phyloP scores from a whole-genome alignment of 2,329 filamentous ascomycete genomes.

The Diaporthe capsici region DNA sequence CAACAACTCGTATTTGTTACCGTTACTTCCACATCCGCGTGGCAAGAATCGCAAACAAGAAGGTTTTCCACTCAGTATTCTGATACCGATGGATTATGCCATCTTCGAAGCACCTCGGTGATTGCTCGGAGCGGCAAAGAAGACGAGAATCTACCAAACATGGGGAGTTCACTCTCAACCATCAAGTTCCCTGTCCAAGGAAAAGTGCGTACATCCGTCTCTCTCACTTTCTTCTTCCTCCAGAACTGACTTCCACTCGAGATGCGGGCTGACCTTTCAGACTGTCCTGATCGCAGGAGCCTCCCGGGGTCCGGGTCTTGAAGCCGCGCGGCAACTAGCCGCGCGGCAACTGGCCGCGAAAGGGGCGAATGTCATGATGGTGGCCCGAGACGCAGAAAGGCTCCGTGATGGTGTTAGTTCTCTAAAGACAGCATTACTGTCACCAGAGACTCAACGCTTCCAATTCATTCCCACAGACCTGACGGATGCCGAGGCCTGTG shows the following conservation, averaged over 20 bases:
- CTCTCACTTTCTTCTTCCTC: neutral
- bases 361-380: neutral
- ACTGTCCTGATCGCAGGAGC: neutral
- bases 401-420: neutral
- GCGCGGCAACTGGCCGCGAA: neutral
- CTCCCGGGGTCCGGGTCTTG: neutral
- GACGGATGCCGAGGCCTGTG: neutral
- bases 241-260: no score
- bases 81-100: neutral
- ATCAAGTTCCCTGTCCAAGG: slow-evolving; percentile 4
- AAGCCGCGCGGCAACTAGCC: neutral
- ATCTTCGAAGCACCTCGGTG: neutral
- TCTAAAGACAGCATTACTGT: neutral
- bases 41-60: neutral
- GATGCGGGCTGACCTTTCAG: neutral
- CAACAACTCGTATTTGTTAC: neutral
- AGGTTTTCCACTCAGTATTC: neutral
- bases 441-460: neutral
- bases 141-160: neutral
- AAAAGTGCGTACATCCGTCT: neutral
- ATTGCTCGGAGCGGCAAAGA: neutral
- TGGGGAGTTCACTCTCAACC: neutral
- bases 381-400: neutral
- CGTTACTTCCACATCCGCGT: neutral
- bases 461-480: neutral